Evolutionary conservation across 148 eudicot genomes (phyloP).

Genomic region (Silene latifolia): DNA sequence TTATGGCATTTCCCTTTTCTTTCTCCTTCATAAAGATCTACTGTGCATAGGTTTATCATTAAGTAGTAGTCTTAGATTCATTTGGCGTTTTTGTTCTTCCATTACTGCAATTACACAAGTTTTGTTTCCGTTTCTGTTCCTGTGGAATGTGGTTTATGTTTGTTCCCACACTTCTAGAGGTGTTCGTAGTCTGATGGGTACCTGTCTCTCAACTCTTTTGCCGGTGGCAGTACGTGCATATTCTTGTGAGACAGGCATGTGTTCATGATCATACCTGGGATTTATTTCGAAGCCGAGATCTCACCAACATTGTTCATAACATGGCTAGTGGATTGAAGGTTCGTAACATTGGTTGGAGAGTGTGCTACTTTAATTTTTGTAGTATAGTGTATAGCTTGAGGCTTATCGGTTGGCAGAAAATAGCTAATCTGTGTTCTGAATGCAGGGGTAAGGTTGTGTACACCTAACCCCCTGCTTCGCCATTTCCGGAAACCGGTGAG

Average conservation of each 20-base stretch:
- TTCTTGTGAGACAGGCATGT: constrained; percentile 95
- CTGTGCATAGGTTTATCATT: neutral
- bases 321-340: constrained; percentile 99
- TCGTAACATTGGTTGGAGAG: constrained; percentile 6
- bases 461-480: neutral
- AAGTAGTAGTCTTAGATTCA: no score
- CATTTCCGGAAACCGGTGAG: neutral
- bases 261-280: constrained; percentile 88
- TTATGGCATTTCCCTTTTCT: neutral
- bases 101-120: neutral
- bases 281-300: constrained; percentile 82
- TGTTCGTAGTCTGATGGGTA: constrained; percentile 17
- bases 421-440: neutral
- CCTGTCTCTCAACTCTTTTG: constrained; percentile 20
- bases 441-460: neutral
- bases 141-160: neutral
- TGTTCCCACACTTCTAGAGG: neutral
- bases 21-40: neutral
- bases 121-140: neutral
- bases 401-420: neutral
- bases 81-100: neutral
- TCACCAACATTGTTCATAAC: constrained; percentile 81
- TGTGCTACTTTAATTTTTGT: neutral
- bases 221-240: constrained; percentile 78
- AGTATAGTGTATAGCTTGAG: neutral